Base-by-base conservation (phyloP, 75 land plant genomes). In the Selaginella moellendorffii region DNA sequence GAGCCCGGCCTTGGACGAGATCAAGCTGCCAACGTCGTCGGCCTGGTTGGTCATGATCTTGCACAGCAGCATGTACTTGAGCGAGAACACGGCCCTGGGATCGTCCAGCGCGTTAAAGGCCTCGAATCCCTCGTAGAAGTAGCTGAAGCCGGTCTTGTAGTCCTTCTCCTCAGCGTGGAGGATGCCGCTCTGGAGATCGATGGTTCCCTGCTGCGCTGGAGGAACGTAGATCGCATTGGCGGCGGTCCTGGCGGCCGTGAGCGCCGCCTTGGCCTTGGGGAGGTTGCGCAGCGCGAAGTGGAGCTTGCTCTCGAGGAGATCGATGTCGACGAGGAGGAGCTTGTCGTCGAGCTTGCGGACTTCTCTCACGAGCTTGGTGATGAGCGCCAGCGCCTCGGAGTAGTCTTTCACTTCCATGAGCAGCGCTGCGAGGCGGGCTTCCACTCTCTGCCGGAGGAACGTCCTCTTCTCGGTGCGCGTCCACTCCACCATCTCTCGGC, bases 141-240 rank as follows among this genome's bases (percentile, higher is more conserved):
- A 84, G 60, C 87, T 84, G 65, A 82, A 84, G 14, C 81, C 84
- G 24, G 87, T 84, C 67, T 81, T 77, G 67, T 83, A 83, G 61
- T 83, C 85, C 53, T 83, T 83, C 73, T 83, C 85, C 63, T 83
- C 85, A 2, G 85, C 85, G 62, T 83, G 85, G 0, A 83, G 70
- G 53, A 82, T 84, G 0, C 86, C 86, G 59, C 84, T 81, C 65
- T 84, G 86, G 19, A 78, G 71, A 72, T 84, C 86, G 14, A 84
- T 84, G 2, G 85, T 81, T 26, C 85, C 86, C 59, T 84, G 86
- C 62, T 81, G 84, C n/a, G 86, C 86, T 28, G 86, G 86, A 84
- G 85, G 86, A 0, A 83, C 86, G 59, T 83, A 83, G 0, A 83
- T 83, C 0, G 86, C 85, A 79, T 84, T 84, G 21, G 86, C 86